Conservation (phyloP, 2,329 filamentous ascomycete species). For the Colletotrichum sojae region DNA sequence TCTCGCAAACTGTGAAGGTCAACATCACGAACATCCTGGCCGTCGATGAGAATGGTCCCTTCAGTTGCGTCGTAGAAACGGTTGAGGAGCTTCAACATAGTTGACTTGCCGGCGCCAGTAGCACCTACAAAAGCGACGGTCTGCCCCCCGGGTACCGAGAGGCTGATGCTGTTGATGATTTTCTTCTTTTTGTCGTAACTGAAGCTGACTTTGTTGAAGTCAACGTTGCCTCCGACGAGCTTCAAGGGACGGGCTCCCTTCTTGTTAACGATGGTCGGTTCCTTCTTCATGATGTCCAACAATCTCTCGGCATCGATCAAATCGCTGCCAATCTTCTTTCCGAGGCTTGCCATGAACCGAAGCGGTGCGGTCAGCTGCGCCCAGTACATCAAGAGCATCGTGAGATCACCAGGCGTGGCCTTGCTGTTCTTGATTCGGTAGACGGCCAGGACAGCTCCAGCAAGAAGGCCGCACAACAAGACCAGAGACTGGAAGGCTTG, state of each 20-base stretch:
- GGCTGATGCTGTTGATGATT: slow-evolving; percentile 68
- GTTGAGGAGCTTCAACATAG: slow-evolving; percentile 70
- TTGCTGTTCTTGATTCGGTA: slow-evolving; percentile 76
- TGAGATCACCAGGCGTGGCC: slow-evolving; percentile 76
- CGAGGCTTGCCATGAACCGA: slow-evolving; percentile 75
- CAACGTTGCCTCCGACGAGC: slow-evolving; percentile 66
- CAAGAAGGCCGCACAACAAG: slow-evolving; percentile 78
- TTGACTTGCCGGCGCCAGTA: slow-evolving; percentile 73
- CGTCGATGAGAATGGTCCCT: slow-evolving; percentile 69
- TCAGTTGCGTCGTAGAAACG: slow-evolving; percentile 71
- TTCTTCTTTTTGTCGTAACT: slow-evolving; percentile 72
- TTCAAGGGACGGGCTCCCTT: slow-evolving; percentile 64
- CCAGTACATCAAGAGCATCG: slow-evolving; percentile 82
- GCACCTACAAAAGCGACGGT: slow-evolving; percentile 73
- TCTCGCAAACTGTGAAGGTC: slow-evolving; percentile 66
- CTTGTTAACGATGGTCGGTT: slow-evolving; percentile 68
- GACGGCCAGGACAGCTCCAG: slow-evolving; percentile 71
- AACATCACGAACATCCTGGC: slow-evolving; percentile 69
- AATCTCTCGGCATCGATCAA: slow-evolving; percentile 72
- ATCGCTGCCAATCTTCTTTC: slow-evolving; percentile 69
- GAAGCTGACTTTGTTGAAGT: slow-evolving; percentile 69
- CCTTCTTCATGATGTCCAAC: slow-evolving; percentile 70
- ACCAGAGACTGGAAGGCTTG: slow-evolving; percentile 61
- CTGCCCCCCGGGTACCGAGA: slow-evolving; percentile 65
- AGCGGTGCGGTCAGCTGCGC: slow-evolving; percentile 79